Evolutionary conservation across 345 rosid species (phyloP), one percentile per base, ranked within the genome.

Genomic region (Aquilaria sinensis): DNA sequence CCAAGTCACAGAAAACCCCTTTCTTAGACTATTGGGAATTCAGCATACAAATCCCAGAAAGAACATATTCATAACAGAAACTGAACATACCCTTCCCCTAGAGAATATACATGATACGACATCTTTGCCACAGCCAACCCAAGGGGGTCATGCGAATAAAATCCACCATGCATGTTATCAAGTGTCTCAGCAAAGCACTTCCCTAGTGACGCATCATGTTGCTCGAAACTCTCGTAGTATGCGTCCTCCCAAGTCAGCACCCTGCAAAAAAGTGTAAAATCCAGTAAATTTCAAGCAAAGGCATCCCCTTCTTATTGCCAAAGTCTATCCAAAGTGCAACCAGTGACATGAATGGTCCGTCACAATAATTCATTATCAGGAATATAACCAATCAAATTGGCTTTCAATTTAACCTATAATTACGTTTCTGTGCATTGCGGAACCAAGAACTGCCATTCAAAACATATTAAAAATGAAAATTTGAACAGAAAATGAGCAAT

Each of bases 241-340:
- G 88, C 89, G 75, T 89, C 96, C 79, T 85, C 96, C 89, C 87
- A 81, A 58, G 98, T 85, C 71, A 92, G 76, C 72, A 92, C 82
- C 93, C 98, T 92, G 83, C 63, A 65, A 62, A 56, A 23, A 71
- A 50, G 57, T 68, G 55, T 57, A 0, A 58, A 11, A 55, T 30
- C 59, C 49, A 57, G 47, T 56, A 47, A 53, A 67, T 41, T 58
- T 47, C 57, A 52, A 58, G 47, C 51, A 48, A 61, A 66, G 5
- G 15, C 31, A 66, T 43, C 29, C 2, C 31, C 12, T 10, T 43
- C 31, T 15, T 41, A 30, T 55, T 30, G 41, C 48, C 6, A 46
- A 32, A 49, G 45, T 51, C n/a, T 31, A 31, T 33, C 45, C 12
- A 14, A 51, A n/a, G 29, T 51, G 55, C 55, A 51, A 1, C 15